These are phyloP conservation scores for Hymenoscyphus scutula DNA, from an alignment of 2,329 filamentous ascomycete species.

Conservation along the genomic window DNA sequence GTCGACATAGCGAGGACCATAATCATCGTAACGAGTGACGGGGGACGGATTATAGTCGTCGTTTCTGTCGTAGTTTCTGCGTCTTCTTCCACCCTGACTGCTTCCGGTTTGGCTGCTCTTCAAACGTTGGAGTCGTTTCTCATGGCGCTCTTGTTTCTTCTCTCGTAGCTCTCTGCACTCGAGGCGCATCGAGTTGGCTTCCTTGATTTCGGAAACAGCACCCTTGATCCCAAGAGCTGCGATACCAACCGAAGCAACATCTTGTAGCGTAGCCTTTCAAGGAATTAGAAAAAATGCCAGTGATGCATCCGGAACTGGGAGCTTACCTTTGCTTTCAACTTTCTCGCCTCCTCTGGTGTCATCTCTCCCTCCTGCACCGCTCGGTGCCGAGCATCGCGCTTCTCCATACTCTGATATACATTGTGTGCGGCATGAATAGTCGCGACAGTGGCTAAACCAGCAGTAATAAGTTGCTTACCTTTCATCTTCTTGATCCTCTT, in stretches of 20 bases:
- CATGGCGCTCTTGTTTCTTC: conserved; percentile 44
- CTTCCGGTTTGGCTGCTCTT: conserved; percentile 30
- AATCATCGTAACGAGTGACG: conserved; percentile 31
- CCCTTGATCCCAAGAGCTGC: conserved; percentile 66
- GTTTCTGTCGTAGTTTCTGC: conserved; percentile 15
- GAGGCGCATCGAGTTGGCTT: conserved; percentile 60
- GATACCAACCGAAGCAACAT: conserved; percentile 64
- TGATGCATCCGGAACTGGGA: too few species aligned
- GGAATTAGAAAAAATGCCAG: too few species aligned
- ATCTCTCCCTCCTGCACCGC: conserved; percentile 63
- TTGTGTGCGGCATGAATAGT: conserved; percentile 68
- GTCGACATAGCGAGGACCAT: conserved; percentile 44
- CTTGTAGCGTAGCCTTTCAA: conserved; percentile 53
- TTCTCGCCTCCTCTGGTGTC: conserved; percentile 58
- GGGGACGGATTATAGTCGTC: conserved; percentile 18
- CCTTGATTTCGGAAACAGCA: conserved; percentile 63
- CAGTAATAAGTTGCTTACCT: conserved; percentile 64
- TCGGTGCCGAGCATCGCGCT: conserved; percentile 58
- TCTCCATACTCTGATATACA: conserved; percentile 62
- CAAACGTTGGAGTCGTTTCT: conserved; percentile 45
- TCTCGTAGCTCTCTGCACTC: conserved; percentile 53
- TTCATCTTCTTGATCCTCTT: conserved; percentile 60
- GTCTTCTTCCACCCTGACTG: conserved; percentile 31
- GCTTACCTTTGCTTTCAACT: conserved; percentile 53
- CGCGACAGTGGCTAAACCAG: conserved; percentile 64